Evolutionary conservation across 805 yeast species (phyloP).

Genomic region (Starmera quercuum): DNA sequence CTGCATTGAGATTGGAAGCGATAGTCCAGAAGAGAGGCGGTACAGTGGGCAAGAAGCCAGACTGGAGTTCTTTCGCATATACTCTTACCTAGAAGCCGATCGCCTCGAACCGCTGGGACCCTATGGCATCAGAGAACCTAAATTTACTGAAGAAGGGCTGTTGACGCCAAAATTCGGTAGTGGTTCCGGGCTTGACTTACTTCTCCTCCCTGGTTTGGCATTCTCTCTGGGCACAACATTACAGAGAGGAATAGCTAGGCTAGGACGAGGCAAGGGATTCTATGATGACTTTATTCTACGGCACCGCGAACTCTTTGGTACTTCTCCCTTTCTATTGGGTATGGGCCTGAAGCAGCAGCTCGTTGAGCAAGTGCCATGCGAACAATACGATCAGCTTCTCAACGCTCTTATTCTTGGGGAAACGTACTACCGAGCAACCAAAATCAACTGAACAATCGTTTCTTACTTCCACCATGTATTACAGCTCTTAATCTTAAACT

Average conservation of each 20-base stretch:
- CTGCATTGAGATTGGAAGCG: slow-evolving; percentile 21
- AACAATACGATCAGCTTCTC: slow-evolving; percentile 54
- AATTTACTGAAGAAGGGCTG: slow-evolving; percentile 21
- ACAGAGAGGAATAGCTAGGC: too few species aligned
- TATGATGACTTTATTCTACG: slow-evolving; percentile 71
- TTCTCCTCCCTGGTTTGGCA: slow-evolving; percentile 83
- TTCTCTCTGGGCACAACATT: slow-evolving; percentile 43
- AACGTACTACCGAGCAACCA: too few species aligned
- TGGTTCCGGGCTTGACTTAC: slow-evolving; percentile 52
- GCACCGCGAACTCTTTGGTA: slow-evolving; percentile 22
- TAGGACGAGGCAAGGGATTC: slow-evolving; percentile 93
- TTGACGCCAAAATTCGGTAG: slow-evolving; percentile 13
- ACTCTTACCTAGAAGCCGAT: slow-evolving; percentile 31
- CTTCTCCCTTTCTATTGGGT: slow-evolving; percentile 45
- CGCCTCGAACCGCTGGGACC: slow-evolving; percentile 58
- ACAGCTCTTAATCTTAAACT: too few species aligned
- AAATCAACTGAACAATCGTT: too few species aligned
- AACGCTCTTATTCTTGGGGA: slow-evolving; percentile 51
- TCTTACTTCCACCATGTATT: too few species aligned
- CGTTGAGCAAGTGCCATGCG: slow-evolving; percentile 44
- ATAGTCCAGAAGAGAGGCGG: slow-evolving; percentile 21
- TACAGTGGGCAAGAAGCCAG: slow-evolving; percentile 36
- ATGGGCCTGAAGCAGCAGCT: slow-evolving; percentile 61
- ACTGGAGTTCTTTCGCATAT: slow-evolving; percentile 50
- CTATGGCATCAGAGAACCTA: slow-evolving; percentile 65